Base-by-base conservation (phyloP, 495 filamentous ascomycete species). In the Arthonia radiata region DNA sequence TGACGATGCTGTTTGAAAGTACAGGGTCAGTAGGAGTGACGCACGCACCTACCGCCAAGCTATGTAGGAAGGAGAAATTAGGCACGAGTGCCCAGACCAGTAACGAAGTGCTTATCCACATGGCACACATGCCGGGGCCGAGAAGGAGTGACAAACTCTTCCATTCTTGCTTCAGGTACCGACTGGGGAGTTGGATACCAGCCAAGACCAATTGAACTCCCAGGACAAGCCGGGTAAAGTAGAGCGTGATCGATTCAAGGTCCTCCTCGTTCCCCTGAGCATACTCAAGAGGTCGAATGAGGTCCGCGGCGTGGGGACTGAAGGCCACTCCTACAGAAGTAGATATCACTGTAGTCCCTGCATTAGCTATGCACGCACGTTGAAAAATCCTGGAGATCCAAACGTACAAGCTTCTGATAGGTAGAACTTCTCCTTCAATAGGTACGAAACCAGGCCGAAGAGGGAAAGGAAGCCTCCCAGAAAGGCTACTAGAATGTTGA, bases 11-110 rank as follows among this genome's bases (percentile, higher is more conserved):
- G 33, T 86, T 83, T 15, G 75, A 81, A 17, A 92, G 51, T 14
- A 92, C 69, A 0, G 83, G 83, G 41, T 94, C 83, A 0, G 83
- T 92, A 0, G 82, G 82, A 3, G 81, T 89, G 9, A 94, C 67
- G 39, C 80, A 89, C 15, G 79, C 69, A 2, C 64, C 81, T 17
- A 91, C 50, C 2, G 68, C 71, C 13, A 92, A 53, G 0, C 81
- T 67, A 39, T 82, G 68, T 1, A 92, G 57, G 35, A 89, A 75
- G 23, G 48, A 45, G 13, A 89, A 46, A 31, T 69, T 50, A 0
- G 78, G 78, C 2, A 89, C 67, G 33, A 91, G 46, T 0, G 52
- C 79, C 67, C 69, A 91, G 28, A 91, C 52, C 2, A 92, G 43
- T 3, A 89, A 46, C 37, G 65, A 72, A 27, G 73, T 89, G 23